phyloP scores from a whole-genome alignment of 2,329 filamentous ascomycete genomes.

The Cylindrodendrum hubeiense region DNA sequence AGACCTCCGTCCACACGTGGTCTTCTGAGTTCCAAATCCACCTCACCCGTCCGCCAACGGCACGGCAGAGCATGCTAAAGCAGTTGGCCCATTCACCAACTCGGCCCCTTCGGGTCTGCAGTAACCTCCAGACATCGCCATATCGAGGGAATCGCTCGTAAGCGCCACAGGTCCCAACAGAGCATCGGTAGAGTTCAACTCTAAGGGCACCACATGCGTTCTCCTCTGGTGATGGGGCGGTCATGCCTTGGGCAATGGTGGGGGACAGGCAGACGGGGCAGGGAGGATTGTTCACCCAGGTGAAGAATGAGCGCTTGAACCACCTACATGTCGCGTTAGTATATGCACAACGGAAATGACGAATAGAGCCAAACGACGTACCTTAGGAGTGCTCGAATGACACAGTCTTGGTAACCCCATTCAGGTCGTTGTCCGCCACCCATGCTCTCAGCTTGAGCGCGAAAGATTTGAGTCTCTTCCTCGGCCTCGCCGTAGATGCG shows the following conservation, averaged over 20 bases:
- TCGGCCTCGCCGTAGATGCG: constrained; percentile 94
- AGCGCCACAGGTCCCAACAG: constrained; percentile 77
- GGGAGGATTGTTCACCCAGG: constrained; percentile 95
- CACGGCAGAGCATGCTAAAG: constrained; percentile 97
- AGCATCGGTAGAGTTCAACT: constrained; percentile 93
- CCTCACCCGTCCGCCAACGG: constrained; percentile 88
- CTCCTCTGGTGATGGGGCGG: constrained; percentile 88
- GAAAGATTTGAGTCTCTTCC: constrained; percentile 89
- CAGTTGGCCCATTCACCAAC: constrained; percentile 98
- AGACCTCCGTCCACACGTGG: constrained; percentile 97
- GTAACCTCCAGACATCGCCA: constrained; percentile 91
- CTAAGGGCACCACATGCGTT: constrained; percentile 86
- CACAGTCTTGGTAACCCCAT: constrained; percentile 98
- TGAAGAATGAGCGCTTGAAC: constrained; percentile 96
- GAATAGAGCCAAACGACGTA: constrained; percentile 55
- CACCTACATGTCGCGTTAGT: constrained; percentile 61
- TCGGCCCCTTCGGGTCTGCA: constrained; percentile 88
- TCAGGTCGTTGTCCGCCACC: constrained; percentile 83
- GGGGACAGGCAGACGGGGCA: constrained; percentile 86
- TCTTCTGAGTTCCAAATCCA: constrained; percentile 99
- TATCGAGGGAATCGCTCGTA: constrained; percentile 95
- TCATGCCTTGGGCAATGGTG: constrained; percentile 86
- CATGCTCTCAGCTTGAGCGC: constrained; percentile 89
- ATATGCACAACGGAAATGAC: background rate
- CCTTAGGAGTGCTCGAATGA: constrained; percentile 88